Evolutionary conservation across 2,329 filamentous ascomycete species (phyloP).

Genomic region (Claviceps cyperi): DNA sequence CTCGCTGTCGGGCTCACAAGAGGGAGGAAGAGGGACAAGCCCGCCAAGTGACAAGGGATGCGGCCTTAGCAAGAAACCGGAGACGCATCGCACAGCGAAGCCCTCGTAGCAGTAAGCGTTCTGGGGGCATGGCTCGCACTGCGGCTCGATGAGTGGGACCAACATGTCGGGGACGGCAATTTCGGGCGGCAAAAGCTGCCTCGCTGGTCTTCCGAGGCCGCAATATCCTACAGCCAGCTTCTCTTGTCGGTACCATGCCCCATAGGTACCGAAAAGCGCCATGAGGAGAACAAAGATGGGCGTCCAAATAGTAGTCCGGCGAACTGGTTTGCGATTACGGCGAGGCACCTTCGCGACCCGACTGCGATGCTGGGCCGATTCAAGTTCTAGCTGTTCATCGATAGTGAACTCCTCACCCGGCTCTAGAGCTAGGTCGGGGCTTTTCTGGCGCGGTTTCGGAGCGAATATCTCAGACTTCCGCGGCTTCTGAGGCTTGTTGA

Average conservation of each 20-base stretch:
- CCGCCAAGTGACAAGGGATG: constrained; percentile 77
- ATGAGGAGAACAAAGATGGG: constrained; percentile 59
- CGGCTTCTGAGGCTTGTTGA: constrained; percentile 22
- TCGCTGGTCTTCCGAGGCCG: constrained; percentile 57
- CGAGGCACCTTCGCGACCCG: constrained; percentile 30
- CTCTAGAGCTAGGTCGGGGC: constrained; percentile 33
- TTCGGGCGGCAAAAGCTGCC: constrained; percentile 32
- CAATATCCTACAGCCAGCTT: constrained; percentile 96
- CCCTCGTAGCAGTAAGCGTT: constrained; percentile 81
- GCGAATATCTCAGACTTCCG: constrained; percentile 43
- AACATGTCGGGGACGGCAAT: constrained; percentile 56
- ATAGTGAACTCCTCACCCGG: constrained; percentile 87
- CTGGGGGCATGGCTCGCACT: constrained; percentile 78
- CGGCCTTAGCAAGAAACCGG: constrained; percentile 70
- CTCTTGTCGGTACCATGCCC: constrained; percentile 78
- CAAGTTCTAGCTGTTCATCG: constrained; percentile 70
- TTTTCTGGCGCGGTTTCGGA: constrained; percentile 21
- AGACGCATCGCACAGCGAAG: constrained; percentile 66
- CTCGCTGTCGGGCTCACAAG: constrained; percentile 88
- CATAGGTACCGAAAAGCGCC: constrained; percentile 57
- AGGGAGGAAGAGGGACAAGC: constrained; percentile 70
- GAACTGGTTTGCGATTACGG: constrained; percentile 22
- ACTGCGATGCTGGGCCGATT: constrained; percentile 47
- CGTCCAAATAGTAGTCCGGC: constrained; percentile 38
- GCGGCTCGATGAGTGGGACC: constrained; percentile 53